phyloP scores from a whole-genome alignment of 306 rosid genomes.

The Quercus alba region DNA sequence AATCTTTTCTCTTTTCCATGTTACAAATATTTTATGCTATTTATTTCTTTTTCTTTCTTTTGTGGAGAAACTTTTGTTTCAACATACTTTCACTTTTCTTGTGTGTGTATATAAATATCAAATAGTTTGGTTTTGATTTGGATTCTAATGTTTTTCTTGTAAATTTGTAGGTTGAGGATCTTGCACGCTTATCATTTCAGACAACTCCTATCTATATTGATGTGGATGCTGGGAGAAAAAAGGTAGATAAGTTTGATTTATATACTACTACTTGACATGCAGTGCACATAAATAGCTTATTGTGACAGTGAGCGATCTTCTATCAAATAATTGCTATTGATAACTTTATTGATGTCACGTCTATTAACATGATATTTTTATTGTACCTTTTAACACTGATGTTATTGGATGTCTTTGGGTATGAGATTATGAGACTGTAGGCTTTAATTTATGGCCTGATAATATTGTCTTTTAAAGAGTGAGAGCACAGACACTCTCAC shows the following conservation, averaged over 20 bases:
- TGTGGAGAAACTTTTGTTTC: background rate
- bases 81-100: background rate
- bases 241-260: constrained; percentile 34
- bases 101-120: constrained; percentile 20
- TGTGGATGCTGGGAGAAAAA: constrained; percentile 83
- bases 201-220: constrained; percentile 65
- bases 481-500: background rate
- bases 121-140: background rate
- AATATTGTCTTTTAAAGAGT: background rate
- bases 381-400: background rate
- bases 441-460: background rate
- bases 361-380: background rate
- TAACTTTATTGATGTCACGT: background rate
- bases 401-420: background rate
- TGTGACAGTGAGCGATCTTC: background rate
- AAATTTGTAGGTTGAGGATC: constrained; percentile 78
- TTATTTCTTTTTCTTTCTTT: background rate
- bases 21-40: background rate
- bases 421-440: background rate
- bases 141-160: background rate
- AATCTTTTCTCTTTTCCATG: background rate
- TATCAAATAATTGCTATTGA: background rate
- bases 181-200: constrained; percentile 79
- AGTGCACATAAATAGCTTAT: background rate
- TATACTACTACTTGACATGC: background rate